Evolutionary conservation across 1,284 basidiomycete genomes (phyloP).

Genomic region (Moesziomyces sp.): DNA sequence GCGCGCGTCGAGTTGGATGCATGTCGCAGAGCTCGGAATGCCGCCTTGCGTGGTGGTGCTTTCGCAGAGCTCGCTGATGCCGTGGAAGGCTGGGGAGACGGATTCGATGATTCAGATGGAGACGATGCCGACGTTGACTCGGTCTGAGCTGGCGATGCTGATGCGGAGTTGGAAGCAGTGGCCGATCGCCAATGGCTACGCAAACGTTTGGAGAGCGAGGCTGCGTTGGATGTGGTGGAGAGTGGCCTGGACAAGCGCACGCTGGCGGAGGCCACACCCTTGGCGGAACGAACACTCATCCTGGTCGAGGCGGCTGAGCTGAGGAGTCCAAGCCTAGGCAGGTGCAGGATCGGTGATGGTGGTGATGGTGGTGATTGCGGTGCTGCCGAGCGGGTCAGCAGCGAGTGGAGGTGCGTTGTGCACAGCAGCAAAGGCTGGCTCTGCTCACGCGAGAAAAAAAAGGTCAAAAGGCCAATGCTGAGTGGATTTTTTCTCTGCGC

Average conservation of each 20-base stretch:
- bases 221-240: slow-evolving; percentile 12
- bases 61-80: not conserved
- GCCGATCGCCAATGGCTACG: slow-evolving; percentile 13
- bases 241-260: slow-evolving; percentile 7
- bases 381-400: too few species aligned
- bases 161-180: not conserved
- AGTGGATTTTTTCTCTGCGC: not conserved
- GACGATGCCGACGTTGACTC: not conserved
- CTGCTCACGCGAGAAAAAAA: too few species aligned
- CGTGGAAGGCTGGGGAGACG: not conserved
- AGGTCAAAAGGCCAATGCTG: too few species aligned
- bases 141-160: slow-evolving; percentile 4
- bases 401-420: too few species aligned
- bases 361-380: too few species aligned
- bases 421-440: too few species aligned
- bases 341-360: too few species aligned
- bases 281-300: slow-evolving; percentile 17
- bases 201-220: slow-evolving; percentile 9
- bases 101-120: not conserved
- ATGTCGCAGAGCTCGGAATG: slow-evolving; percentile 5
- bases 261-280: slow-evolving; percentile 6
- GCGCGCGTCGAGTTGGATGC: not conserved
- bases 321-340: too few species aligned
- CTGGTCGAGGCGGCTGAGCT: not conserved
- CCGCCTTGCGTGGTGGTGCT: slow-evolving; percentile 14